Base-by-base conservation (phyloP, 768 basidiomycete genomes). In the Suillus lakei region DNA sequence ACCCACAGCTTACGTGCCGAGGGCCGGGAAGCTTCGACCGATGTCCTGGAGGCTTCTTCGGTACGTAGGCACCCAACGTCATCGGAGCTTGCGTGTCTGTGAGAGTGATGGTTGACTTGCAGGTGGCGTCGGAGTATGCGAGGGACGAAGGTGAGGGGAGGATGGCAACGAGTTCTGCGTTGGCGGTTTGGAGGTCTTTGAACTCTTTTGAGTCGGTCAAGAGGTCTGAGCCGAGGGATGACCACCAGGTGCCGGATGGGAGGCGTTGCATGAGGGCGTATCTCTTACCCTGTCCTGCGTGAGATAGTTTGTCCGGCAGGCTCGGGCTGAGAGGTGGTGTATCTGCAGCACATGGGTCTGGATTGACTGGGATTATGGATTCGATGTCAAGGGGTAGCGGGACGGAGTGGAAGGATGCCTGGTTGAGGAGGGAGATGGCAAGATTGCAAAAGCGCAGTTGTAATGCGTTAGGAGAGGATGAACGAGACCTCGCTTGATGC, bases 231-330 rank as follows among this genome's bases (percentile, higher is more conserved):
- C 82, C 85, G 62, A 89, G 83, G 32, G 93, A 92, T 18, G 91
- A 84, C 89, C 92, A 95, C 81, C 88, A 93, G 65, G 90, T 89
- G 44, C 88, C 92, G 2, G 82, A 84, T 0, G 93, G 91, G 8
- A 95, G 81, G 65, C 88, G 89, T 71, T 95, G 93, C 68, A 94
- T 83, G 54, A 95, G 85, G 4, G 93, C 92, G 76, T 90, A 93
- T 71, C 83, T 86, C 61, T 83, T 86, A n/a, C 61, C 53, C 76
- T 79, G 61, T 67, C 71, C 54, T 36, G 61, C 30, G 58, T 66
- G 78, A 69, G 66, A 77, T 67, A 53, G 77, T 64, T 69, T 79
- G 69, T 71, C 75, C 28, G 73, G 70, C 30, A 59, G 64, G 26
- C 68, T 54, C 34, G 69, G 41, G 30, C 69, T 65, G 38, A 62